Evolutionary conservation across 305 asterid species (phyloP), one percentile per base, ranked within the genome.

Genomic region (Striga hermonthica): DNA sequence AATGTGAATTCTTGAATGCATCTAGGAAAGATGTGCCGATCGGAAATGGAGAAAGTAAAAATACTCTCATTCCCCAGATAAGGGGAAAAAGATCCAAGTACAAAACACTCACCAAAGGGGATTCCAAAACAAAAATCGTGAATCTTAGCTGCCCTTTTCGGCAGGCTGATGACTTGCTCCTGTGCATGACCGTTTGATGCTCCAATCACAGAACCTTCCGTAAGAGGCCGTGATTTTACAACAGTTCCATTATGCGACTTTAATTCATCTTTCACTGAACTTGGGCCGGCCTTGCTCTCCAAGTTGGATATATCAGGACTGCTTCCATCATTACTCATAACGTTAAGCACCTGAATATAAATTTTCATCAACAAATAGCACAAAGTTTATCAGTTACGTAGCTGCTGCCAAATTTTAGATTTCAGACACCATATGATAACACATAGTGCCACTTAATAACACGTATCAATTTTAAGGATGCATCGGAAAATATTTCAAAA

Each of bases 81-180:
- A 60, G 9, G 12, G 44, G 38, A 48, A 64, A n/a, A n/a, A n/a
- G n/a, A 41, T 67, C 16, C 31, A 40, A 22, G 57, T 67, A 38
- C 57, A 43, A 72, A 47, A 49, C 50, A 80, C 90, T 80, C 68
- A 87, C 97, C 98, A 52, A 82, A 92, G 64, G 98, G 98, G 66
- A 92, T 92, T 61, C 97, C 97, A 52, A 92, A 77, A 78, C 83
- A 78, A 76, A 92, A 92, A 67, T 92, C 98, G 38, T 89, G 98
- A 75, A 87, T 89, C 80, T 75, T 89, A 44, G 97, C 97, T 37
- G 89, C 87, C 74, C 65, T 83, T 75, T 65, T 15, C 10, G 57
- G 57, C 57, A 14, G 57, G 36, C 57, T 52, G 57, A 1, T 52
- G 35, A 52, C 4, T 52, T 52, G 57, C 22, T 52, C 12, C 57